Evolutionary conservation across 2,329 filamentous ascomycete species (phyloP).

Genomic region (Colletotrichum australisinense): DNA sequence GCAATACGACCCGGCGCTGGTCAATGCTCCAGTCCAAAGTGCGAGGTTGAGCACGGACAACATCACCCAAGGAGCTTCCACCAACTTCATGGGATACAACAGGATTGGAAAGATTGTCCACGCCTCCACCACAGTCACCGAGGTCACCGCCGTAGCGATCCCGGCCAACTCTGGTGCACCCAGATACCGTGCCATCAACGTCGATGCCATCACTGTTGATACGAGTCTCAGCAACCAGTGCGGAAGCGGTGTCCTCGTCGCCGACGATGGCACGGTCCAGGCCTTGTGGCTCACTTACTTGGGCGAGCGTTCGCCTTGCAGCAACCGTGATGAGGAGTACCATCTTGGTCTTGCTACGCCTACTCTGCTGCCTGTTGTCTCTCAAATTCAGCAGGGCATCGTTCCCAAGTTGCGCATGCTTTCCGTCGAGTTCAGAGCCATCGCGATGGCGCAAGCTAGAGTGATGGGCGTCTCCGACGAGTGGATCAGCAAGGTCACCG

Average conservation of each 20-base stretch:
- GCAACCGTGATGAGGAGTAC: constrained; percentile 93
- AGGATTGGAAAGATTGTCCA: constrained; percentile 94
- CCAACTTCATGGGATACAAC: constrained; percentile 98
- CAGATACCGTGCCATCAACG: constrained; percentile 92
- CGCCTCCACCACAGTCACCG: constrained; percentile 92
- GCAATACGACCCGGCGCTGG: constrained; percentile 91
- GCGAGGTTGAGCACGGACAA: constrained; percentile 84
- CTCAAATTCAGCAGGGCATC: constrained; percentile 83
- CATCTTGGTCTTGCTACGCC: constrained; percentile 93
- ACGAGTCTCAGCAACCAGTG: constrained; percentile 92
- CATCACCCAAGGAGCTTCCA: constrained; percentile 93
- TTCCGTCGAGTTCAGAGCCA: constrained; percentile 92
- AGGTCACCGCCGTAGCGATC: constrained; percentile 96
- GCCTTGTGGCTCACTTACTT: constrained; percentile 97
- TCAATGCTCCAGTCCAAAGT: constrained; percentile 93
- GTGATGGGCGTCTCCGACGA: constrained; percentile 97
- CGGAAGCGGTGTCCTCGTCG: constrained; percentile 91
- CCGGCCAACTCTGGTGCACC: constrained; percentile 93
- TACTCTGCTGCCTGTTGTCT: constrained; percentile 87
- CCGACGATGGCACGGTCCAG: constrained; percentile 91
- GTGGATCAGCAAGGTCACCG: constrained; percentile 92
- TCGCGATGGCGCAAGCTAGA: constrained; percentile 96
- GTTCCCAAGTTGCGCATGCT: constrained; percentile 88
- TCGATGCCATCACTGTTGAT: constrained; percentile 97
- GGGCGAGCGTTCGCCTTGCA: constrained; percentile 83